These are phyloP conservation scores for Parsonsia alboflavescens DNA, from an alignment of 257 asterid species.

Conservation along the genomic window DNA sequence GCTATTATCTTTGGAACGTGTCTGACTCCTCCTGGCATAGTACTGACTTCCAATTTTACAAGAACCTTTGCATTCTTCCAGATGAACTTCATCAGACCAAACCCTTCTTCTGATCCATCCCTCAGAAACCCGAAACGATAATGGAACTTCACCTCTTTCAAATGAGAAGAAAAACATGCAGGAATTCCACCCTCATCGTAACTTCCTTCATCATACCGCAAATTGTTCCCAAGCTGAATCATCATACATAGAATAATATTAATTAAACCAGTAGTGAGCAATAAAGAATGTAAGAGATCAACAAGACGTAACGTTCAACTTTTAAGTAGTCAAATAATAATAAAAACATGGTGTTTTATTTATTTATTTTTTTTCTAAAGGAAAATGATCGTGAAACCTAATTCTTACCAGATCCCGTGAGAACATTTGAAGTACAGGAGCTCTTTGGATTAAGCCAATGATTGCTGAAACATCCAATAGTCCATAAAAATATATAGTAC, in stretches of 20 bases:
- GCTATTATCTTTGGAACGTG: no score
- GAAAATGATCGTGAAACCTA: no score
- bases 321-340: no score
- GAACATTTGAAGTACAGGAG: background rate
- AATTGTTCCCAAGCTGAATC: background rate
- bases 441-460: background rate
- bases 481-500: background rate
- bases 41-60: background rate
- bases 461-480: background rate
- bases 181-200: background rate
- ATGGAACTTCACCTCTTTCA: background rate
- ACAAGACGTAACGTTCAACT: no score
- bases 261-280: no score
- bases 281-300: no score
- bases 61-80: background rate
- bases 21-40: no score
- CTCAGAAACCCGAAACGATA: background rate
- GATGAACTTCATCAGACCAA: background rate
- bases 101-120: background rate
- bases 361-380: no score
- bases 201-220: background rate
- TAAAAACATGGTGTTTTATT: no score
- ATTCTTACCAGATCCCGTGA: background rate
- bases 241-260: no score
- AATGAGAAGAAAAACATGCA: background rate